Evolutionary conservation across 2,329 filamentous ascomycete species (phyloP).

Genomic region (Aspergillus neoniger): DNA sequence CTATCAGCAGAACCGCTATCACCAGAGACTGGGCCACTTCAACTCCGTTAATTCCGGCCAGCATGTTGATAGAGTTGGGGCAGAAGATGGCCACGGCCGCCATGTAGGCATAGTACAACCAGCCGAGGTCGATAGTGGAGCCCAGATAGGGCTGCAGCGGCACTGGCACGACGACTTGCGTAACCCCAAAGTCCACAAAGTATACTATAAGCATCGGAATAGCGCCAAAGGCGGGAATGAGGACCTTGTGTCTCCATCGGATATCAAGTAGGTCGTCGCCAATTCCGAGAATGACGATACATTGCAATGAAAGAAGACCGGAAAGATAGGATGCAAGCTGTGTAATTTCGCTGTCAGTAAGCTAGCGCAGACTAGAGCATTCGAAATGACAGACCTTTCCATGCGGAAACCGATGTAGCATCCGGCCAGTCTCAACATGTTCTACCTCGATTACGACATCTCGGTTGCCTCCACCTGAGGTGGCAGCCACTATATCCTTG

Average conservation of each 20-base stretch:
- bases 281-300: conserved; percentile 85
- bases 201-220: conserved; percentile 95
- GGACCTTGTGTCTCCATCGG: conserved; percentile 97
- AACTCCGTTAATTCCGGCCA: conserved; percentile 99
- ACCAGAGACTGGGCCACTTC: conserved; percentile 94
- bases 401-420: conserved; percentile 90
- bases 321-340: conserved; percentile 93
- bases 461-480: conserved; percentile 87
- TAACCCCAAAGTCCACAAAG: conserved; percentile 98
- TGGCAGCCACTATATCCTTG: conserved; percentile 94
- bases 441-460: conserved; percentile 77
- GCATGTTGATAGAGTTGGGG: conserved; percentile 97
- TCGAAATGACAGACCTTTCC: conserved; percentile 67
- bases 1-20: conserved; percentile 76
- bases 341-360: conserved; percentile 11
- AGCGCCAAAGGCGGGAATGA: conserved; percentile 91
- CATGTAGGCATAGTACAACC: conserved; percentile 96
- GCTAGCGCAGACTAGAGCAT: neutral
- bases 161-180: conserved; percentile 86
- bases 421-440: conserved; percentile 76
- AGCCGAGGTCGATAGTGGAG: conserved; percentile 77
- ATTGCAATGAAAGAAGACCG: conserved; percentile 88
- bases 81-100: conserved; percentile 94
- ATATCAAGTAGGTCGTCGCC: conserved; percentile 98
- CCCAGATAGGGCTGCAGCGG: conserved; percentile 83